phyloP scores from a whole-genome alignment of 331 rosid genomes.

The Dryas integrifolia region DNA sequence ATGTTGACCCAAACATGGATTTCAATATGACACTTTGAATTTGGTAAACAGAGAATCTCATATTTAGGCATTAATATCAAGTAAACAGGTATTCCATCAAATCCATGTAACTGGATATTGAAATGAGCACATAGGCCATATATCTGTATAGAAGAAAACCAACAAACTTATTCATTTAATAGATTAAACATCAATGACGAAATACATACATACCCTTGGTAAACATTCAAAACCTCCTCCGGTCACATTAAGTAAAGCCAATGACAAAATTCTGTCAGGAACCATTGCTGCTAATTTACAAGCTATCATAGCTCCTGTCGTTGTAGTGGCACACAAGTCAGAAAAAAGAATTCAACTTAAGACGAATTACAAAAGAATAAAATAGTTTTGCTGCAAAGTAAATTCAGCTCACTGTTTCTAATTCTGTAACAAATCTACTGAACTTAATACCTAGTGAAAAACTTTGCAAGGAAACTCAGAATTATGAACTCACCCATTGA shows the following conservation, averaged over 20 bases:
- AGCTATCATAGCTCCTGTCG: slow-evolving; percentile 89
- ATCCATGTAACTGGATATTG: no score
- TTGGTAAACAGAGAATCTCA: no score
- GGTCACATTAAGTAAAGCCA: slow-evolving; percentile 85
- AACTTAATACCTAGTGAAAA: neutral
- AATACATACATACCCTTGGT: slow-evolving; percentile 59
- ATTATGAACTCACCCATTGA: slow-evolving; percentile 78
- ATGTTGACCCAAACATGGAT: no score
- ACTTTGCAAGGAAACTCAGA: neutral
- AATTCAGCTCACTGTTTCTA: neutral
- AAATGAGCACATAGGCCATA: no score
- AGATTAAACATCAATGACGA: neutral
- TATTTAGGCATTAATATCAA: no score
- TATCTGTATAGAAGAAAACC: no score
- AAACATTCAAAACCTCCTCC: slow-evolving; percentile 92
- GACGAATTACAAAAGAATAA: neutral
- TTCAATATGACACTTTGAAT: no score
- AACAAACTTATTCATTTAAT: no score
- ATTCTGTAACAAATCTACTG: neutral
- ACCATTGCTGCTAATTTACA: slow-evolving; percentile 86
- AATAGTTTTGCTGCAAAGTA: neutral
- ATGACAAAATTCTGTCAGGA: slow-evolving; percentile 71
- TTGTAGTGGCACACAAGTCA: neutral
- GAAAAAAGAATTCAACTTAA: slow-evolving; percentile 4
- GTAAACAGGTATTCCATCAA: no score